These are phyloP conservation scores for Fraxinus xanthoxyloides DNA, from an alignment of 305 asterid species.

Conservation along the genomic window DNA sequence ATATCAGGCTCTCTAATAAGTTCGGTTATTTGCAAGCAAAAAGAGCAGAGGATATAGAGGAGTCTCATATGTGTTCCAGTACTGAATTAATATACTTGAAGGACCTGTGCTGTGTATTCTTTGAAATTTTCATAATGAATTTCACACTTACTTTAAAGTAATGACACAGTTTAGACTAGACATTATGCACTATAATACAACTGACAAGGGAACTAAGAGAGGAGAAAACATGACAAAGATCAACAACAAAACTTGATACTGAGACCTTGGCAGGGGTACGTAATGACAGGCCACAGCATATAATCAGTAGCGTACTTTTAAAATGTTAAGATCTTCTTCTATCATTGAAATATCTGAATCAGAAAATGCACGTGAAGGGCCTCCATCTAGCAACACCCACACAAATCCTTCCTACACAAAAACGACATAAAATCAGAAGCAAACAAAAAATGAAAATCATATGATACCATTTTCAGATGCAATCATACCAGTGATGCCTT, in stretches of 20 bases:
- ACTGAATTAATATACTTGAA: neutral
- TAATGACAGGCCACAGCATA: neutral
- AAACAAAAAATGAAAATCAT: neutral
- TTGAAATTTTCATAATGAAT: neutral
- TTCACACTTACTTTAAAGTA: neutral
- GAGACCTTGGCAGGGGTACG: neutral
- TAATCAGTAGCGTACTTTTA: slow-evolving; percentile 52
- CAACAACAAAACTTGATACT: neutral
- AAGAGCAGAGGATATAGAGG: slow-evolving; percentile 8
- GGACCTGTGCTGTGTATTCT: neutral
- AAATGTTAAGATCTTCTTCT: slow-evolving; percentile 80
- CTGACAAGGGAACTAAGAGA: neutral
- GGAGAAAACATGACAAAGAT: neutral
- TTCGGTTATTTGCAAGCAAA: neutral
- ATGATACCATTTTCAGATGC: slow-evolving; percentile 16
- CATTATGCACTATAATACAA: neutral
- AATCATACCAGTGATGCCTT: slow-evolving; percentile 75
- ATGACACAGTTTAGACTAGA: neutral
- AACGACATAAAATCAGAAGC: slow-evolving; percentile 24
- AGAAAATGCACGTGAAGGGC: slow-evolving; percentile 88
- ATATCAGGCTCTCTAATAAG: neutral
- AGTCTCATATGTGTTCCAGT: neutral
- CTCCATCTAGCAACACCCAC: slow-evolving; percentile 96
- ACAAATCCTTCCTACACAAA: slow-evolving; percentile 80
- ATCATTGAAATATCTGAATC: slow-evolving; percentile 67